Evolutionary conservation across 2,329 filamentous ascomycete species (phyloP), one percentile per base, ranked within the genome.

Genomic region (Colletotrichum scovillei): DNA sequence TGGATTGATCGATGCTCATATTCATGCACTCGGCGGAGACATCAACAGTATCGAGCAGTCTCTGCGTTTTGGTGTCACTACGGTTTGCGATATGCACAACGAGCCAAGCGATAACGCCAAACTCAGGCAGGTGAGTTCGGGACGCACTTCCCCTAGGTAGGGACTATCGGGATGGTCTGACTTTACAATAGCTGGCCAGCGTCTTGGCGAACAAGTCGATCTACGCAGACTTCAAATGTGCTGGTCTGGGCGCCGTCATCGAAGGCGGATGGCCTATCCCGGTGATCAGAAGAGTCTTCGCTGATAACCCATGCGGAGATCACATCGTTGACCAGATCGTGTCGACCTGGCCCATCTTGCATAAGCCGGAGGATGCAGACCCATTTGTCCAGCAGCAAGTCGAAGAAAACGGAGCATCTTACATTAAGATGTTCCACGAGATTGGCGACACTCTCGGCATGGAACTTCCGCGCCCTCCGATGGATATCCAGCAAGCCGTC

Each of bases 351-450:
- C 86, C 87, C 5, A 84, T 74, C 9, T 59, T 77, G n/a, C 80
- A 79, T 6, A 82, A 80, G 4, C 76, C 79, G 9, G 79, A 83
- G 46, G 85, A 82, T 28, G 86, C 86, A 1, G 74, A 81, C 1
- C 76, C 81, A 19, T 88, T 84, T 71, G 78, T 88, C 2, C 78
- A 82, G 14, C 81, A 83, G 73, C 81, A 82, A 2, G 42, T 63
- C 16, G 30, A 68, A 26, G 55, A 67, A 28, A 38, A 32, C 5
- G 84, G 87, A 67, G 84, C 83, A 1, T 83, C 87, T 71, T 88
- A 87, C 78, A 86, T 88, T 76, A 88, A 88, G 75, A 77, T 88
- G 60, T 86, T 88, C 82, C 85, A 88, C 74, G 87, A 88, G 74
- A 82, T 80, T 64, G 87, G 87, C 3, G 80, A 76, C 8, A 77